A percentile compares a stretch with the other conserved stretches of the same genome.
phyloP scores from a whole-genome alignment of 768 basidiomycete genomes.

The Boletus vermiculosoides region DNA sequence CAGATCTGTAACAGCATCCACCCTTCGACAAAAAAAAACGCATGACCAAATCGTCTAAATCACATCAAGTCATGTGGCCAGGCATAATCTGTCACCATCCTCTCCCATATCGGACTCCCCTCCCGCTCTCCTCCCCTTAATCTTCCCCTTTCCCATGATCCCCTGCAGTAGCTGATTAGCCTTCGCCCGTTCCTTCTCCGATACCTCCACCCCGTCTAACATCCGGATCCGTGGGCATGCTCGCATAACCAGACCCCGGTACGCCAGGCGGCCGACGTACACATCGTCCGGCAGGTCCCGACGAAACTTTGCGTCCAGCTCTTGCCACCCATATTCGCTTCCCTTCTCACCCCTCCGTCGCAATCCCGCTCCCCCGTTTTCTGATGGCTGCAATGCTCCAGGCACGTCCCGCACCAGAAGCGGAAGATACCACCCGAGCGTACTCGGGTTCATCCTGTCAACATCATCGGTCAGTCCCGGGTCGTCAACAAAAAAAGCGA shows the following conservation, averaged over 20 bases:
- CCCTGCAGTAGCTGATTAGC: constrained; percentile 66
- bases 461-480: constrained; percentile 26
- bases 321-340: constrained; percentile 55
- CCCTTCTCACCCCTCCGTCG: constrained; percentile 33
- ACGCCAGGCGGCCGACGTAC: constrained; percentile 85
- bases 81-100: constrained; percentile 33
- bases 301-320: constrained; percentile 82
- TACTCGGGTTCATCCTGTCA: constrained; percentile 90
- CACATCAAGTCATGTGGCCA: constrained; percentile 28
- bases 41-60: constrained; percentile 5
- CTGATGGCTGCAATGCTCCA: constrained; percentile 65
- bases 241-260: constrained; percentile 86
- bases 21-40: background rate
- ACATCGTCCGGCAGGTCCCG: constrained; percentile 85
- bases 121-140: constrained; percentile 29
- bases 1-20: constrained; percentile 15
- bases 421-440: constrained; percentile 94
- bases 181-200: constrained; percentile 82
- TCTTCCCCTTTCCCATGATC: constrained; percentile 44
- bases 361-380: constrained; percentile 28
- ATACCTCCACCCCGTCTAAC: constrained; percentile 86
- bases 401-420: constrained; percentile 69
- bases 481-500: constrained; percentile 14
- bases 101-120: constrained; percentile 15
- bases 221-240: constrained; percentile 62